phyloP scores from a whole-genome alignment of 2,329 filamentous ascomycete species.

The Parascedosporium putredinis region DNA sequence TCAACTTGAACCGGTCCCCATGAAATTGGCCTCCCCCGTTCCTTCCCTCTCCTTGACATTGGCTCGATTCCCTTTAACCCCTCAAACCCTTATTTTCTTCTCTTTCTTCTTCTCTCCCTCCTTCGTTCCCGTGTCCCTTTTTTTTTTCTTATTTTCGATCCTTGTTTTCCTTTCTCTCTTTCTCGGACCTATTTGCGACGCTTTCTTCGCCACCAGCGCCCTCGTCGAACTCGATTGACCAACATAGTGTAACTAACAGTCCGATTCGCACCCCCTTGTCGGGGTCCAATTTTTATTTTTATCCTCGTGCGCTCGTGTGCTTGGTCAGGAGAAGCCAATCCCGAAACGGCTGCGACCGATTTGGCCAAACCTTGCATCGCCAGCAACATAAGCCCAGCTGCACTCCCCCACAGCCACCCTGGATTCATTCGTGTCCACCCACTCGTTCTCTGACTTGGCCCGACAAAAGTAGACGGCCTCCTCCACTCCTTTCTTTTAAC shows the following conservation, averaged over 20 bases:
- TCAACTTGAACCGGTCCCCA: not conserved
- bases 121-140: conserved; percentile 1
- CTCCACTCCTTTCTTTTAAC: not conserved
- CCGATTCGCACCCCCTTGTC: not conserved
- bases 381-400: not conserved
- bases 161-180: not conserved
- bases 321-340: not conserved
- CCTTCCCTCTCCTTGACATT: conserved; percentile 16
- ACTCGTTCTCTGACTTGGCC: not conserved
- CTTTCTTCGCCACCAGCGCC: not conserved
- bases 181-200: conserved; percentile 4
- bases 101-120: conserved; percentile 8
- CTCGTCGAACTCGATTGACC: not conserved
- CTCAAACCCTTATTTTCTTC: conserved; percentile 7
- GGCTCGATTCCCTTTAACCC: conserved; percentile 4
- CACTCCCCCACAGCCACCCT: conserved; percentile 1
- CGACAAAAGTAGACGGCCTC: not conserved
- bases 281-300: too few relatives aligned
- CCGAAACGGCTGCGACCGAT: not conserved
- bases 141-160: conserved; percentile 6
- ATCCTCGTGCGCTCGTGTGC: conserved; percentile 1
- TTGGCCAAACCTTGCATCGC: not conserved
- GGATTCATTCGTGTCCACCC: not conserved
- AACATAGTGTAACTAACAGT: not conserved
- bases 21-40: conserved; percentile 8